These are phyloP conservation scores for Syncephalastrum monosporum DNA, from an alignment of 371 early-diverging fungal species.

Conservation along the genomic window DNA sequence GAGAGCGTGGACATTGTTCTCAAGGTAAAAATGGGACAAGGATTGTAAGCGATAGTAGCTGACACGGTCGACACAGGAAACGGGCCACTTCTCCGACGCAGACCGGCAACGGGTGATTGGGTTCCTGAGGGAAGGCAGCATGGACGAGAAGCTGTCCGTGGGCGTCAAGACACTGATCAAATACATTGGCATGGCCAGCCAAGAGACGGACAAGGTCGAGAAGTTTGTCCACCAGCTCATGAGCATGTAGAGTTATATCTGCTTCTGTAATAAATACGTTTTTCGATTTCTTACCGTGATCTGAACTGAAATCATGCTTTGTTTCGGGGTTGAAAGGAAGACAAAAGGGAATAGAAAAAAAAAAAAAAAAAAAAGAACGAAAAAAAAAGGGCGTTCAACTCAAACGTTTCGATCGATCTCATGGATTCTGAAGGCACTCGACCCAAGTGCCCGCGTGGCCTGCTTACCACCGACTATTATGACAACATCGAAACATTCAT, in stretches of 20 bases:
- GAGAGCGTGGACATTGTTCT: conserved; percentile 74
- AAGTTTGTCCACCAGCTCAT: conserved; percentile 60
- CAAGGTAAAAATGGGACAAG: conserved; percentile 25
- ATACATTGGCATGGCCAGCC: conserved; percentile 87
- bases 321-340: background rate
- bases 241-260: conserved; percentile 12
- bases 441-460: conserved; percentile 12
- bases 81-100: conserved; percentile 61
- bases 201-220: conserved; percentile 67
- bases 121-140: conserved; percentile 50
- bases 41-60: conserved; percentile 12
- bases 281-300: too few relatives aligned
- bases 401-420: too few relatives aligned
- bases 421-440: too few relatives aligned
- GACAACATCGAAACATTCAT: conserved; percentile 44
- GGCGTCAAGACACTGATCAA: conserved; percentile 91
- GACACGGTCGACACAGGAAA: conserved; percentile 18
- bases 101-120: conserved; percentile 59
- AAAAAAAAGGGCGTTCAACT: too few relatives aligned
- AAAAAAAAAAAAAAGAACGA: too few relatives aligned
- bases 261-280: too few relatives aligned
- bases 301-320: background rate
- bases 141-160: conserved; percentile 69
- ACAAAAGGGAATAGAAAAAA: too few relatives aligned
- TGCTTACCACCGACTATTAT: conserved; percentile 30